A percentile compares a stretch with the other conserved stretches of the same genome.
phyloP scores from a whole-genome alignment of 164 flowering plant species.

The Annona cherimola region DNA sequence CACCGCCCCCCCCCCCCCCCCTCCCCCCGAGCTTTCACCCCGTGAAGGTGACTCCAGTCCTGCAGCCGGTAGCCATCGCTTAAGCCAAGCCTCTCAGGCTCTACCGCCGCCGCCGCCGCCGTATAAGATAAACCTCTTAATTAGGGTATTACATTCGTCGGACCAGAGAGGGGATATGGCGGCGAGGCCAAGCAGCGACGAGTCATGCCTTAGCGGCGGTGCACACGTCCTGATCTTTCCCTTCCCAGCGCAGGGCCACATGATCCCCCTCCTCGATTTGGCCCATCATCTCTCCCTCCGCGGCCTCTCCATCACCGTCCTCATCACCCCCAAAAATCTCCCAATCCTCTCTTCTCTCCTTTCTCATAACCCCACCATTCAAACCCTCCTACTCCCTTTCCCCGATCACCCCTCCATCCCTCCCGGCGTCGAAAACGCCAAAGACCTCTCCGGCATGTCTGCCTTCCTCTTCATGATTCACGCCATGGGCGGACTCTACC shows the following conservation, averaged over 20 bases:
- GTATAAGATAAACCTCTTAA: no score
- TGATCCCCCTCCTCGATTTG: conserved; percentile 26
- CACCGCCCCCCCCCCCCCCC: no score
- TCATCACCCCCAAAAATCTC: conserved; percentile 29
- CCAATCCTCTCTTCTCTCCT: conserved; percentile 39
- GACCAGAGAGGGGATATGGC: no score
- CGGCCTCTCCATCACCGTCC: conserved; percentile 24
- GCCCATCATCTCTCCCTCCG: conserved; percentile 18
- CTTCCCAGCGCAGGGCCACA: conserved; percentile 24
- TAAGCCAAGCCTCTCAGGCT: no score
- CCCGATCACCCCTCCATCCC: conserved; percentile 48
- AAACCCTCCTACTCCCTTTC: conserved; percentile 46
- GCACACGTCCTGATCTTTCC: conserved; percentile 24
- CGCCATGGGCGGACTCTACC: conserved; percentile 26
- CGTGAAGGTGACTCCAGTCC: no score
- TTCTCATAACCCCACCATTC: conserved; percentile 30
- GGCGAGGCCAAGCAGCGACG: no score
- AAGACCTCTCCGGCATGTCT: conserved; percentile 30
- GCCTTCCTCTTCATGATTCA: conserved; percentile 20
- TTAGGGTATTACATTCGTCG: no score
- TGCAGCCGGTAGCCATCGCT: no score
- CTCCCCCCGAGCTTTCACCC: no score
- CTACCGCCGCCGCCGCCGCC: no score
- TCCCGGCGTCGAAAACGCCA: conserved; percentile 42
- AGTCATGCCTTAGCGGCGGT: neutral